Percentiles rank a stretch among this genome's conserved stretches.
These are phyloP conservation scores for Ophiostoma ips DNA, from an alignment of 2,329 filamentous ascomycete genomes.

Conservation along the genomic window DNA sequence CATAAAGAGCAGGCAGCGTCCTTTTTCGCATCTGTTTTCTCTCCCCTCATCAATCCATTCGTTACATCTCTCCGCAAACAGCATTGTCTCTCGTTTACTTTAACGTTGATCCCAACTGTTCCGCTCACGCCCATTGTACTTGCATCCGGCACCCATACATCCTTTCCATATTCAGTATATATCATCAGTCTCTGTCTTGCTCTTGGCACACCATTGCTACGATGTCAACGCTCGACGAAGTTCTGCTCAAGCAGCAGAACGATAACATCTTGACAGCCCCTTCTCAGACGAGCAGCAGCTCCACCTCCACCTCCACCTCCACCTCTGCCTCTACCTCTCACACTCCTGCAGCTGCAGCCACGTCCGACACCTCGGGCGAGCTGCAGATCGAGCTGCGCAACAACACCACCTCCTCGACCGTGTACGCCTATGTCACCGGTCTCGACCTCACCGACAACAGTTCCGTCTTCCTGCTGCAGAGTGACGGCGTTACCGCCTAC, in stretches of 20 bases:
- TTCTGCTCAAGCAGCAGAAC: constrained; percentile 16
- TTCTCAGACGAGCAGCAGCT: not conserved
- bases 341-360: not conserved
- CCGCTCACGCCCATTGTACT: no score
- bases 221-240: constrained; percentile 19
- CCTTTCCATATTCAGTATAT: not conserved
- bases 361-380: constrained; percentile 21
- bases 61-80: not conserved
- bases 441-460: constrained; percentile 45
- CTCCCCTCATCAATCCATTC: not conserved
- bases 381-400: constrained; percentile 51
- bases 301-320: not conserved
- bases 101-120: not conserved
- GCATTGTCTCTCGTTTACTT: not conserved
- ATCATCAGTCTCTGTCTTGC: no score
- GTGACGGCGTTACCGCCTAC: constrained; percentile 53
- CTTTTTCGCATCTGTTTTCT: not conserved
- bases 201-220: not conserved
- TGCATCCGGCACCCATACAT: not conserved
- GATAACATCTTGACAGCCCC: constrained; percentile 16
- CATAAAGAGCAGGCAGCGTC: not conserved
- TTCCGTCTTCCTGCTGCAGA: constrained; percentile 45
- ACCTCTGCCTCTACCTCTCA: not conserved
- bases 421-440: constrained; percentile 61
- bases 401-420: constrained; percentile 43